Percentiles rank a stretch among this genome's conserved stretches.
These are phyloP conservation scores for Trichoderma sp. DNA, from an alignment of 2,329 filamentous ascomycete species.

Conservation along the genomic window DNA sequence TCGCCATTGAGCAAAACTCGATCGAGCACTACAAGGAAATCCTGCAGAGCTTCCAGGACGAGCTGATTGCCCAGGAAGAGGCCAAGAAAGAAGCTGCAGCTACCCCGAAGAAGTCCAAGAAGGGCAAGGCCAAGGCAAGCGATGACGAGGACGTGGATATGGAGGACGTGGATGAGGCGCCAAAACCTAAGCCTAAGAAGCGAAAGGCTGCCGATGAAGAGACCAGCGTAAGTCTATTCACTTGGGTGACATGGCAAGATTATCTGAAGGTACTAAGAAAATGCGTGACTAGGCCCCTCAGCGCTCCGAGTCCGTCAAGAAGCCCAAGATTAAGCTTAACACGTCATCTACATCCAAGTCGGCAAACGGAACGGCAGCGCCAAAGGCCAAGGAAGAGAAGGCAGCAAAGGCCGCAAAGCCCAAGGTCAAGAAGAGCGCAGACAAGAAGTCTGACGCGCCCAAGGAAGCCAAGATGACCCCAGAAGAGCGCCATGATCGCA, in stretches of 20 bases:
- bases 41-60: slow-evolving; percentile 67
- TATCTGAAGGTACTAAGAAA: neutral
- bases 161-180: slow-evolving; percentile 57
- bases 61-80: slow-evolving; percentile 55
- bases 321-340: slow-evolving; percentile 65
- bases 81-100: slow-evolving; percentile 45
- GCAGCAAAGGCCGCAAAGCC: slow-evolving; percentile 54
- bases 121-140: slow-evolving; percentile 47
- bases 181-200: slow-evolving; percentile 71
- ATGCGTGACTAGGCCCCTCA: slow-evolving; percentile 48
- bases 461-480: slow-evolving; percentile 59
- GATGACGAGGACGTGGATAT: slow-evolving; percentile 61
- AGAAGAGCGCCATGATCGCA: slow-evolving; percentile 58
- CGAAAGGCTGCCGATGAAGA: slow-evolving; percentile 80
- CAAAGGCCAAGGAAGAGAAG: slow-evolving; percentile 58
- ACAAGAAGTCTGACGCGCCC: slow-evolving; percentile 53
- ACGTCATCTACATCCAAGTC: slow-evolving; percentile 67
- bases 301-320: slow-evolving; percentile 62
- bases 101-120: slow-evolving; percentile 43
- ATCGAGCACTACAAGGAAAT: slow-evolving; percentile 82
- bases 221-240: slow-evolving; percentile 45
- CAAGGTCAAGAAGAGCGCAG: slow-evolving; percentile 56
- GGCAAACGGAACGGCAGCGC: slow-evolving; percentile 57
- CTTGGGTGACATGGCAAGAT: neutral
- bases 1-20: slow-evolving; percentile 75